Base-by-base conservation (phyloP, 2,329 filamentous ascomycete species). In the Aspergillus alliaceus region DNA sequence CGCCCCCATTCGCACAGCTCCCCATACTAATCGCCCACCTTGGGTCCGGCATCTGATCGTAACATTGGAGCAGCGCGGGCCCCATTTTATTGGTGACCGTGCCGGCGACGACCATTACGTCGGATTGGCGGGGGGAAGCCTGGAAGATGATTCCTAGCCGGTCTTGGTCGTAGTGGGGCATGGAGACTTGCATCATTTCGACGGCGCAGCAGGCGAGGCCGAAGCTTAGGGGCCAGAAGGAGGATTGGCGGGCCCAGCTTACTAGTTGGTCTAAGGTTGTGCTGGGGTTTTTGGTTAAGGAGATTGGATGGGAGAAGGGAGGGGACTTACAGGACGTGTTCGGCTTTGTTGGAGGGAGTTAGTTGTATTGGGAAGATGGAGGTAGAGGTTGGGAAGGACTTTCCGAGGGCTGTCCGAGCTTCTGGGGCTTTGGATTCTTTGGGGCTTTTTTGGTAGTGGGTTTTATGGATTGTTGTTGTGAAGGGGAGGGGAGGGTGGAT, bases 21-120 rank as follows among this genome's bases (percentile, higher is more conserved):
- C 90, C 90, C 90, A 93, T 93, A 69, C 87, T 90, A 69, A 89
- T 84, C 53, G 93, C 91, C 91, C 91, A 96, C 68, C 90, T 85
- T 34, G 91, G 92, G 48, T 96, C 92, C 46, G 92, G 92, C 91
- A 96, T 96, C 81, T 96, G 92, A 76, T 96, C 92, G 79, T 96
- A 96, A 60, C 95, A 88, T 78, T 95, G 90, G 75, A 92, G 84
- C 70, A 96, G 80, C 31, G 92, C 92, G 2, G 92, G 91, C 1
- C 91, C 91, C 92, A 96, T 96, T 82, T 96, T 96, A 83, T 96
- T 96, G 66, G 91, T 96, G 60, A 96, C 84, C 29, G 92, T 96
- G 59, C 92, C 92, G 25, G 92, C 91, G 24, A 96, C 91, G 69
- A 96, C 93, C 91, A 96, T 95, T 64, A 96, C 89, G 75, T 96